Evolutionary conservation across 2,329 filamentous ascomycete species (phyloP).

Genomic region (Oidium heveae): DNA sequence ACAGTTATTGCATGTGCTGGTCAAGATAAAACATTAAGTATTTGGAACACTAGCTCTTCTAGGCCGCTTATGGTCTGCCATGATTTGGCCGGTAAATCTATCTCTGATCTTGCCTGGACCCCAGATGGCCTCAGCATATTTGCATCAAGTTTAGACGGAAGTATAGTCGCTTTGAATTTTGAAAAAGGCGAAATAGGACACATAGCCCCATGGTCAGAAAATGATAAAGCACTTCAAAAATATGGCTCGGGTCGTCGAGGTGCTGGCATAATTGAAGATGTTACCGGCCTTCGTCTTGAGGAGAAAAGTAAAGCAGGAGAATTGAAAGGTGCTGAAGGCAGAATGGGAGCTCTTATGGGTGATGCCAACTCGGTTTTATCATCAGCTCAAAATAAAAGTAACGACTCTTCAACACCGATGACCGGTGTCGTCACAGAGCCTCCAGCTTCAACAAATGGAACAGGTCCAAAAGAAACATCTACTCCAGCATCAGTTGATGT

Average conservation of each 20-base stretch:
- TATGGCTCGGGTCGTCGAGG: constrained; percentile 73
- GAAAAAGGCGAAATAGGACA: constrained; percentile 73
- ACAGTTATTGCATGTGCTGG: constrained; percentile 94
- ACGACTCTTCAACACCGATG: constrained; percentile 9
- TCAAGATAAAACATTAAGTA: constrained; percentile 83
- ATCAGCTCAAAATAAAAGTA: constrained; percentile 12
- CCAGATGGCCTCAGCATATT: constrained; percentile 76
- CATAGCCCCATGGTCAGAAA: constrained; percentile 65
- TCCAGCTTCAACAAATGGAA: constrained; percentile 4
- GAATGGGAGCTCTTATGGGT: constrained; percentile 98
- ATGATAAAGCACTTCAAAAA: constrained; percentile 77
- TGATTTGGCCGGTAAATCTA: constrained; percentile 70
- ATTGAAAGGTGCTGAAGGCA: constrained; percentile 65
- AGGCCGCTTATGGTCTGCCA: constrained; percentile 75
- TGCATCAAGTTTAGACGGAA: constrained; percentile 69
- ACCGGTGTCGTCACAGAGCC: constrained; percentile 5
- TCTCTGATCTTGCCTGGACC: constrained; percentile 83
- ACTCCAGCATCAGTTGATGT: constrained; percentile 18
- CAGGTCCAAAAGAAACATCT: constrained; percentile 14
- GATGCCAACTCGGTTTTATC: constrained; percentile 27
- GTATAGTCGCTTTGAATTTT: constrained; percentile 61
- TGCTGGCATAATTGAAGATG: constrained; percentile 77
- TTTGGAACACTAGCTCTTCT: constrained; percentile 95
- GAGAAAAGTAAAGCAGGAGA: constrained; percentile 83
- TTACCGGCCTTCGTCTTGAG: constrained; percentile 67